These are phyloP conservation scores for Sporothrix humicola DNA, from an alignment of 2,329 filamentous ascomycete genomes.

Conservation along the genomic window DNA sequence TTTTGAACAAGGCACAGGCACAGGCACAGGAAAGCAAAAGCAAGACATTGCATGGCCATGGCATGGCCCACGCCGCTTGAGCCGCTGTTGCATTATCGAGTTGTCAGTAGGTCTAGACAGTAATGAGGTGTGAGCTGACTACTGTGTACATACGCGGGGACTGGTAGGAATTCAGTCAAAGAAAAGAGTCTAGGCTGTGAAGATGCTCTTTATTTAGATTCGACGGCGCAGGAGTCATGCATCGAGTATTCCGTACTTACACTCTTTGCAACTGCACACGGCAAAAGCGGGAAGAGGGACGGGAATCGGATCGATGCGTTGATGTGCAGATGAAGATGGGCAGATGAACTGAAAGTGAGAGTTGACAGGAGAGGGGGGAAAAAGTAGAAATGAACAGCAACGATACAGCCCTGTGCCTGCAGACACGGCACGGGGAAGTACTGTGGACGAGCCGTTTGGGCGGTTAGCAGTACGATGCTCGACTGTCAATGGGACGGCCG, in stretches of 20 bases:
- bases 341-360: slow-evolving; percentile 6
- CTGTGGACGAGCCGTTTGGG: not conserved
- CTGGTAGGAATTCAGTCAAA: not conserved
- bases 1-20: not conserved
- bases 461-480: not conserved
- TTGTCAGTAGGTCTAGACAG: too few relatives aligned
- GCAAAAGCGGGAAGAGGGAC: not conserved
- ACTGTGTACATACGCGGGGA: too few relatives aligned
- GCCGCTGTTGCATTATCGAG: not conserved
- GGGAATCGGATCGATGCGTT: slow-evolving; percentile 9
- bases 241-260: too few relatives aligned
- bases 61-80: not conserved
- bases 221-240: not conserved
- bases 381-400: not conserved
- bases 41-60: not conserved
- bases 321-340: not conserved
- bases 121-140: too few relatives aligned
- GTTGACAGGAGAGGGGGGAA: not conserved
- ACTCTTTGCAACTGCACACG: not conserved
- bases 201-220: slow-evolving; percentile 1
- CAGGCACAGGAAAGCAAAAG: too few relatives aligned
- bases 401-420: not conserved
- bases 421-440: slow-evolving; percentile 24
- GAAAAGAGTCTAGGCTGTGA: not conserved
- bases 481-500: not conserved